Conservation (phyloP, 345 rosid genomes). For the Punica granatum region DNA sequence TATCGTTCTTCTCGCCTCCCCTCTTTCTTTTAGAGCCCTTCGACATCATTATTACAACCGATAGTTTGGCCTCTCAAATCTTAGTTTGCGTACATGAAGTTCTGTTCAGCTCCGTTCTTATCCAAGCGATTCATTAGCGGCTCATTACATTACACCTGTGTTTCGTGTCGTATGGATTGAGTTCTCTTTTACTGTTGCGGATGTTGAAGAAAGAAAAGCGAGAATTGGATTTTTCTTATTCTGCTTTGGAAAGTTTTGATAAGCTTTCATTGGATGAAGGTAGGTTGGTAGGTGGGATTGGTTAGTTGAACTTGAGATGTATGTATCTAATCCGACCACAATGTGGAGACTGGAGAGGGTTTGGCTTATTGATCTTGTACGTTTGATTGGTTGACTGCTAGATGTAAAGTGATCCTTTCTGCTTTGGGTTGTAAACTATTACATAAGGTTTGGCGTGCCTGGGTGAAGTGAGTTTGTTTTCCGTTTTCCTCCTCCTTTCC, state of each 20-base stretch:
- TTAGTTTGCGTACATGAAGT: not conserved
- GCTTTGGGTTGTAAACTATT: not conserved
- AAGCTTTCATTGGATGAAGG: constrained; percentile 5
- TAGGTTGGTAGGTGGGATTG: constrained; percentile 8
- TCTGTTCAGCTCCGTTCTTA: not conserved
- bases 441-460: not conserved
- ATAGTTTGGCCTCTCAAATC: no score
- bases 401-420: not conserved
- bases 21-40: no score
- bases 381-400: not conserved
- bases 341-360: constrained; percentile 1
- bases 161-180: not conserved
- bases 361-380: not conserved
- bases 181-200: not conserved
- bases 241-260: not conserved
- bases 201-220: not conserved
- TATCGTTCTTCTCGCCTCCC: no score
- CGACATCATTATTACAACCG: no score
- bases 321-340: not conserved
- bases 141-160: not conserved
- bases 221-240: not conserved
- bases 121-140: not conserved
- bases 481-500: not conserved
- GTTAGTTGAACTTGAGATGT: constrained; percentile 8
- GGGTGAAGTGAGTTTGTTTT: not conserved